Evolutionary conservation across 768 basidiomycete species (phyloP).

Genomic region (Brasilioporus rufonigricans): DNA sequence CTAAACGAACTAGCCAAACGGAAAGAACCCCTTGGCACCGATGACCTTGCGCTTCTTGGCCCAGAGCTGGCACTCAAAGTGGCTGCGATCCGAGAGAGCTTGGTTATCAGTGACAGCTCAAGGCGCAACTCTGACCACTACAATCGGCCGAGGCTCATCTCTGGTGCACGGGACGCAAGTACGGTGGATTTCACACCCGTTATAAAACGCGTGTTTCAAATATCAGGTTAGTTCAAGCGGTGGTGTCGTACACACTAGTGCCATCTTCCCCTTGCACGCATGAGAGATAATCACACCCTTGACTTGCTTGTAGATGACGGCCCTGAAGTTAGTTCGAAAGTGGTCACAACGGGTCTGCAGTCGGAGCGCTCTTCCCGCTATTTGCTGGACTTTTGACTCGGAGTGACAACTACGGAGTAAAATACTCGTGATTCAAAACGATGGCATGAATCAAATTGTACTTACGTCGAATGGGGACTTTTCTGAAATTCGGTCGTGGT

Average conservation of each 20-base stretch:
- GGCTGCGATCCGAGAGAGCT: slow-evolving; percentile 22
- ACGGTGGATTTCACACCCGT: slow-evolving; percentile 13
- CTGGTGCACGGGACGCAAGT: slow-evolving; percentile 1
- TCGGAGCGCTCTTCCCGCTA: no score
- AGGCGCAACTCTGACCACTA: not conserved
- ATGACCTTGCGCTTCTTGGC: slow-evolving; percentile 15
- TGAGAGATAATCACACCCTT: not conserved
- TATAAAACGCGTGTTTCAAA: slow-evolving; percentile 9
- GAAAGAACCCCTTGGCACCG: slow-evolving; percentile 14
- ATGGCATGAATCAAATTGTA: no score
- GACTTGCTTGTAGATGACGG: not conserved
- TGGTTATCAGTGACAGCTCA: not conserved
- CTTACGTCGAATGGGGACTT: slow-evolving; percentile 6
- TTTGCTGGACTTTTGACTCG: no score
- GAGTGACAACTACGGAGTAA: no score
- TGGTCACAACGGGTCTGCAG: no score
- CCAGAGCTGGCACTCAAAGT: slow-evolving; percentile 18
- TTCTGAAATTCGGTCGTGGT: not conserved
- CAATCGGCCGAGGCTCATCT: not conserved
- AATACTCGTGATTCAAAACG: not conserved
- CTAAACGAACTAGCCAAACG: slow-evolving; percentile 21
- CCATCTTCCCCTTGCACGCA: not conserved
- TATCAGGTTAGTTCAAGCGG: slow-evolving; percentile 2
- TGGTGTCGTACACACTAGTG: no score
- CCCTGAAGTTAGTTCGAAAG: not conserved